These are phyloP conservation scores for Ophiocordyceps camponoti-rufipedis DNA, from an alignment of 2,329 filamentous ascomycete species.

Conservation along the genomic window DNA sequence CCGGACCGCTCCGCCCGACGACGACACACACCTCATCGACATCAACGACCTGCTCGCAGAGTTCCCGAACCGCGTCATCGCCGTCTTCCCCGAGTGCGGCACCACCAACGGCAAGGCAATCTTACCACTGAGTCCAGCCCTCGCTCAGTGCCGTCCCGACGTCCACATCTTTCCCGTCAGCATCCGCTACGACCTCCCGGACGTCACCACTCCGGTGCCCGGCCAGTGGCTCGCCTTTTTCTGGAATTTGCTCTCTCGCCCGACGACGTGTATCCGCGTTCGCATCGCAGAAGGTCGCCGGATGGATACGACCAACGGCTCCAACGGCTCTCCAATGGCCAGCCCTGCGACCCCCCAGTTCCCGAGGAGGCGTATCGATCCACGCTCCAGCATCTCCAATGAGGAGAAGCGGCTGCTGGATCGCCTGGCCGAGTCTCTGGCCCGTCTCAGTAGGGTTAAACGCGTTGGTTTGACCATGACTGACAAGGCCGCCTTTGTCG, in stretches of 20 bases:
- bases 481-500: slow-evolving; percentile 71
- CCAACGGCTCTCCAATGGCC: slow-evolving; percentile 2
- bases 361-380: slow-evolving; percentile 8
- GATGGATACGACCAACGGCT: slow-evolving; percentile 26
- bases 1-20: slow-evolving; percentile 23
- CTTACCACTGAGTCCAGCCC: slow-evolving; percentile 60
- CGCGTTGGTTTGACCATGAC: slow-evolving; percentile 66
- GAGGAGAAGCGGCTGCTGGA: slow-evolving; percentile 60
- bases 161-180: slow-evolving; percentile 81
- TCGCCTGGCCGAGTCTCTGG: slow-evolving; percentile 65
- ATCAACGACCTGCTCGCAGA: slow-evolving; percentile 42
- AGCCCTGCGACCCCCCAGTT: slow-evolving; percentile 1
- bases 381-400: slow-evolving; percentile 10
- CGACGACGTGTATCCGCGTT: slow-evolving; percentile 79
- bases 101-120: slow-evolving; percentile 90
- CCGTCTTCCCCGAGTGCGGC: slow-evolving; percentile 83
- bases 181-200: slow-evolving; percentile 71
- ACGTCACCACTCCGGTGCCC: slow-evolving; percentile 81
- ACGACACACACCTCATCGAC: slow-evolving; percentile 33
- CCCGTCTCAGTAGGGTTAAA: slow-evolving; percentile 75
- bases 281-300: slow-evolving; percentile 70
- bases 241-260: slow-evolving; percentile 70
- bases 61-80: slow-evolving; percentile 60
- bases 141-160: slow-evolving; percentile 47
- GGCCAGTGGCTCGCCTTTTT: slow-evolving; percentile 55